Conservation (phyloP, 2,329 filamentous ascomycete genomes). For the Aspergillus sp. region DNA sequence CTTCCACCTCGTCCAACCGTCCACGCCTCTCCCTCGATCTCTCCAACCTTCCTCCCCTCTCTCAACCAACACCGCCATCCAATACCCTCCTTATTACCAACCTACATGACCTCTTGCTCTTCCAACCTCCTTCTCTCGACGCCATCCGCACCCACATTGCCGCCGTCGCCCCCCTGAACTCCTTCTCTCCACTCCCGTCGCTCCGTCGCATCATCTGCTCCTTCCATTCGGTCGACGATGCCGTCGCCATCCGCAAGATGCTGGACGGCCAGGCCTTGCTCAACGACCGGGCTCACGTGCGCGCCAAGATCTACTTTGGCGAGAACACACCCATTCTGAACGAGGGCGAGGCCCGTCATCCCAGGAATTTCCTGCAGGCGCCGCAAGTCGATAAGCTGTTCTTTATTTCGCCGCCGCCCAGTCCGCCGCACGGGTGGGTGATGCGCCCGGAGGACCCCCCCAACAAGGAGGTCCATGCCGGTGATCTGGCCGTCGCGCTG, state of each 20-base stretch:
- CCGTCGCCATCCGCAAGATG: slow-evolving; percentile 36
- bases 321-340: slow-evolving; percentile 40
- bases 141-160: slow-evolving; percentile 37
- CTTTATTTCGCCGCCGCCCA: slow-evolving; percentile 58
- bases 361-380: slow-evolving; percentile 43
- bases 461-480: slow-evolving; percentile 57
- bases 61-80: slow-evolving; percentile 39
- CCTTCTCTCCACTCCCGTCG: slow-evolving; percentile 44
- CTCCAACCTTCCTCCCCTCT: slow-evolving; percentile 37
- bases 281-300: slow-evolving; percentile 16
- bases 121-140: slow-evolving; percentile 38
- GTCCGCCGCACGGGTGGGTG: slow-evolving; percentile 58
- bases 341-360: slow-evolving; percentile 19
- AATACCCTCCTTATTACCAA: slow-evolving; percentile 46
- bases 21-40: slow-evolving; percentile 40
- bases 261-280: slow-evolving; percentile 34
- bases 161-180: slow-evolving; percentile 38
- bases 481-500: slow-evolving; percentile 52
- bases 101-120: slow-evolving; percentile 38
- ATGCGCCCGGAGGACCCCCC: slow-evolving; percentile 55
- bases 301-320: slow-evolving; percentile 46
- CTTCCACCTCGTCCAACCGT: slow-evolving; percentile 17
- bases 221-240: slow-evolving; percentile 36
- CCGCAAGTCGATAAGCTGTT: slow-evolving; percentile 55
- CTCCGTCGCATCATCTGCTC: slow-evolving; percentile 45